These are phyloP conservation scores for Eucalyptus polyanthemos DNA, from an alignment of 345 rosid species.

Conservation along the genomic window DNA sequence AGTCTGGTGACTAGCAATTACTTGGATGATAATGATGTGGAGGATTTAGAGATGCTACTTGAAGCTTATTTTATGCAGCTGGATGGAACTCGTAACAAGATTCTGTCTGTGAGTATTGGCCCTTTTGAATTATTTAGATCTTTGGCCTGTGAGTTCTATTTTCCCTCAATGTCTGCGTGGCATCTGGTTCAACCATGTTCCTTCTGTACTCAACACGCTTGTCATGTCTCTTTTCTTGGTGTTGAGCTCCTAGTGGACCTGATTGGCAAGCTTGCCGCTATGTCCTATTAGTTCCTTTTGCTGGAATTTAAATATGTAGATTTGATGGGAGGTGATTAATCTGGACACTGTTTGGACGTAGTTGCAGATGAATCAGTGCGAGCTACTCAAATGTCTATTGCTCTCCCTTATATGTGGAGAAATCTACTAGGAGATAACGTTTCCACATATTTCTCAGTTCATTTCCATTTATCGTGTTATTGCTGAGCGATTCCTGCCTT, in stretches of 20 bases:
- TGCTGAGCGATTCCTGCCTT: not conserved
- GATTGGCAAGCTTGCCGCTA: not conserved
- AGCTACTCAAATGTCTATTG: not conserved
- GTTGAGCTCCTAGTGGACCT: not conserved
- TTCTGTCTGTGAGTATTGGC: conserved; percentile 57
- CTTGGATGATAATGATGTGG: conserved; percentile 53
- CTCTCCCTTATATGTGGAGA: not conserved
- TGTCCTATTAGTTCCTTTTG: not conserved
- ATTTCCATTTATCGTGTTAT: not conserved
- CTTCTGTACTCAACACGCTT: not conserved
- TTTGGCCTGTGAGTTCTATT: not conserved
- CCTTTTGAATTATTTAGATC: not conserved
- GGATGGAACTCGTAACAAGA: conserved; percentile 89
- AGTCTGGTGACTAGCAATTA: conserved; percentile 45
- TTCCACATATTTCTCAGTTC: not conserved
- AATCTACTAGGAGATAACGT: not conserved
- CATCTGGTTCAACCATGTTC: not conserved
- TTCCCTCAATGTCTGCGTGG: not conserved
- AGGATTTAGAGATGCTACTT: conserved; percentile 87
- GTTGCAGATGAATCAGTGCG: not conserved
- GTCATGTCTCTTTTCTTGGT: not conserved
- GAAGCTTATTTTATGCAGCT: conserved; percentile 96
- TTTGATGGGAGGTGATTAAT: not conserved
- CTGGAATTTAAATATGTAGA: not conserved
- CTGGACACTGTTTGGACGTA: not conserved